These are phyloP conservation scores for Prosopis cineraria DNA, from an alignment of 306 rosid species.

Conservation along the genomic window DNA sequence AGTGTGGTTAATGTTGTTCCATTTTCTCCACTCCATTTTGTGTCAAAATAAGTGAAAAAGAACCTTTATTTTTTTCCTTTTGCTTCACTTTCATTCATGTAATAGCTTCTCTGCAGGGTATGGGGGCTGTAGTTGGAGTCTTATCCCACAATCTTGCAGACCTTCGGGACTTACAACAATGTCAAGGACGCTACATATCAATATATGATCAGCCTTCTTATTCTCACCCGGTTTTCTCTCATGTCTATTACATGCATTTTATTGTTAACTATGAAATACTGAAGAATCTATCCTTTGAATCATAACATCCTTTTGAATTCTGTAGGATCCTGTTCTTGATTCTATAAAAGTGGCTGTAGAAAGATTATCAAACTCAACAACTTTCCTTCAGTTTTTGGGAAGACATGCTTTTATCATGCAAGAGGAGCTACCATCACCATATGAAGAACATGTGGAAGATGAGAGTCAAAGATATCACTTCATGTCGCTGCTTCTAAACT, in stretches of 20 bases:
- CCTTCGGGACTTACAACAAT: conserved; percentile 59
- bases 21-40: background rate
- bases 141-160: conserved; percentile 81
- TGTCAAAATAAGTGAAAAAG: conserved; percentile 4
- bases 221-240: conserved; percentile 61
- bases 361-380: conserved; percentile 80
- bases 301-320: background rate
- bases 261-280: background rate
- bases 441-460: conserved; percentile 58
- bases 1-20: background rate
- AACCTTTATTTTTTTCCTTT: background rate
- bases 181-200: conserved; percentile 87
- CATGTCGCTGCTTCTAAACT: conserved; percentile 85
- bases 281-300: background rate
- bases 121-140: conserved; percentile 96
- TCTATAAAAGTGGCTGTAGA: conserved; percentile 77
- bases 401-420: conserved; percentile 86
- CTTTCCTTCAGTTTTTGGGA: conserved; percentile 80
- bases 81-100: background rate
- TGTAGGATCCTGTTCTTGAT: conserved; percentile 81
- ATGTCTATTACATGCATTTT: background rate
- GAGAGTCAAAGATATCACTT: conserved; percentile 76
- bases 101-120: conserved; percentile 41
- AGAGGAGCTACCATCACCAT: conserved; percentile 71
- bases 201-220: conserved; percentile 84